These are phyloP conservation scores for Ogataea salicorniae DNA, from an alignment of 805 yeast species.

Conservation along the genomic window DNA sequence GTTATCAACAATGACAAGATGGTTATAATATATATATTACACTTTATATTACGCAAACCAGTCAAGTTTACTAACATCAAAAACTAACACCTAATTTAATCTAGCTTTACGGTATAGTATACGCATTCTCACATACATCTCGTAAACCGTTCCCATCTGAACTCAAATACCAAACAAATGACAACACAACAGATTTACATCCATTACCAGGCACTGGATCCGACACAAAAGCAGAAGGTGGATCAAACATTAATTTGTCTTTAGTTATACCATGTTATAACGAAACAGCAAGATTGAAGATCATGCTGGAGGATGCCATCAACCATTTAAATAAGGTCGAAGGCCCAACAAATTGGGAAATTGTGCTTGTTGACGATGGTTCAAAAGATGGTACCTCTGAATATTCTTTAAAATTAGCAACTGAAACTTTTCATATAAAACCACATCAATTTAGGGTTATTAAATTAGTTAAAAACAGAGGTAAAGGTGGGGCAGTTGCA, in stretches of 20 bases:
- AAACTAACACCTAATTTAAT: neutral
- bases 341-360: constrained; percentile 49
- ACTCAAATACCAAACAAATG: constrained; percentile 46
- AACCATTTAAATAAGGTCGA: constrained; percentile 37
- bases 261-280: constrained; percentile 93
- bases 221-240: constrained; percentile 12
- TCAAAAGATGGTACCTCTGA: constrained; percentile 75
- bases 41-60: too few relatives aligned
- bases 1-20: too few relatives aligned
- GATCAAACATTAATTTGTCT: constrained; percentile 45
- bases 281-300: constrained; percentile 66
- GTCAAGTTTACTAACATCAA: too few relatives aligned
- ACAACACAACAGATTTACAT: constrained; percentile 26
- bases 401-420: constrained; percentile 63
- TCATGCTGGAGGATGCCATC: constrained; percentile 69
- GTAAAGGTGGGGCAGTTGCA: constrained; percentile 95
- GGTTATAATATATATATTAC: too few relatives aligned
- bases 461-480: constrained; percentile 71
- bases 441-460: constrained; percentile 68
- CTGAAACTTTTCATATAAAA: constrained; percentile 38
- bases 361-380: constrained; percentile 88
- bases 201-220: constrained; percentile 32
- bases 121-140: constrained; percentile 58
- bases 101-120: constrained; percentile 36
- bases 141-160: constrained; percentile 52